Evolutionary conservation across 2,329 filamentous ascomycete genomes (phyloP).

Genomic region (Ilyonectria robusta): DNA sequence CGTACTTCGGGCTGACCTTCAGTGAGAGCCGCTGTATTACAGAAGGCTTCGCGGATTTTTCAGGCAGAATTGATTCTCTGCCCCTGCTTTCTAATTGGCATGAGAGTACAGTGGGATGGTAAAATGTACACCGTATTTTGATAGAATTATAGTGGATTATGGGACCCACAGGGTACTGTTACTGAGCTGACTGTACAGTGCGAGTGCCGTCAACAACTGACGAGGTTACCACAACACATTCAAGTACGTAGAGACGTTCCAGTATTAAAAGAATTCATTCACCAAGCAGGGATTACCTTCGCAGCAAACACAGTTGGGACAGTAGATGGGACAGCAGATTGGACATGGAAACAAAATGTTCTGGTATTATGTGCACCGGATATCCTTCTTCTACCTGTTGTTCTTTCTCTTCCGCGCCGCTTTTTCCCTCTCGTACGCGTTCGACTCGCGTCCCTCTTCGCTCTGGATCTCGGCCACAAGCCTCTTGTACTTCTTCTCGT

Average conservation of each 20-base stretch:
- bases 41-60: neutral
- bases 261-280: no score
- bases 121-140: neutral
- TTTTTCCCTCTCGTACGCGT: slow-evolving; percentile 92
- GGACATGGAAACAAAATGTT: slow-evolving; percentile 12
- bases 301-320: neutral
- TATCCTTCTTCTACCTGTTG: slow-evolving; percentile 55
- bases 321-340: neutral
- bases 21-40: neutral
- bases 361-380: slow-evolving; percentile 41
- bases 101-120: neutral
- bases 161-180: neutral
- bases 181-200: neutral
- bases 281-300: neutral
- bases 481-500: slow-evolving; percentile 96
- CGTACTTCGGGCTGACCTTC: neutral
- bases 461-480: slow-evolving; percentile 96
- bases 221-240: no score
- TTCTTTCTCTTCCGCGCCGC: slow-evolving; percentile 78
- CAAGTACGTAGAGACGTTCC: no score
- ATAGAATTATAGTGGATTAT: neutral
- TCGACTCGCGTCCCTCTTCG: slow-evolving; percentile 88
- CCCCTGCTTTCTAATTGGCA: neutral
- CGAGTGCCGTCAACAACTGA: neutral
- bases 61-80: slow-evolving; percentile 5